Percentiles rank a stretch among this genome's conserved stretches.
Evolutionary conservation across 2,329 filamentous ascomycete species (phyloP).

Genomic region (Aspergillus sp.): DNA sequence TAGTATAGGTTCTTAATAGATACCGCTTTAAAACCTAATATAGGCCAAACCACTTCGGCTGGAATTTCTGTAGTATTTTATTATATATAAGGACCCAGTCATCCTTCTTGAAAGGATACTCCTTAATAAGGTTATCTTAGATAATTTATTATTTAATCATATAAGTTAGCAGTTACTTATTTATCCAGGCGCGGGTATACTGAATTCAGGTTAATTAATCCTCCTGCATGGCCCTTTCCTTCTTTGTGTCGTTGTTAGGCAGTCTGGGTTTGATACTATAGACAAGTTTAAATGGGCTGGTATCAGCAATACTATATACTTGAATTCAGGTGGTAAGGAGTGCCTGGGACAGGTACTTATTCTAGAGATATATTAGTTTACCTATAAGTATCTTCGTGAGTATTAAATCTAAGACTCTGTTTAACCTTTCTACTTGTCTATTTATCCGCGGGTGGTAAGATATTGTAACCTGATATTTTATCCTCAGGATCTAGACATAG

Average conservation of each 20-base stretch:
- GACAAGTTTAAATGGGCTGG: background rate
- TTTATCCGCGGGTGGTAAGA: background rate
- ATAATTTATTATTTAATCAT: background rate
- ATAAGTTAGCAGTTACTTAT: too few relatives aligned
- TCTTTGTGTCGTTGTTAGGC: background rate
- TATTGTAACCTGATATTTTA: background rate
- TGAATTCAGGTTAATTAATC: background rate
- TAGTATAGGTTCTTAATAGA: background rate
- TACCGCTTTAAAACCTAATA: background rate
- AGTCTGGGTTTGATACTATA: background rate
- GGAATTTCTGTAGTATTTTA: background rate
- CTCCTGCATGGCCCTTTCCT: accelerated
- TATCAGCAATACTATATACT: background rate
- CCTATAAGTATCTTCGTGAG: background rate
- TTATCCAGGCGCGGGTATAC: too few relatives aligned
- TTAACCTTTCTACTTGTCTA: background rate
- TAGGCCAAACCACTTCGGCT: background rate
- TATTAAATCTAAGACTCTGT: background rate
- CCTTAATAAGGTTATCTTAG: background rate
- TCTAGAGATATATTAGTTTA: background rate
- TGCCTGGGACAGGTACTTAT: background rate
- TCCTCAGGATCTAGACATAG: background rate
- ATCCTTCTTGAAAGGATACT: background rate
- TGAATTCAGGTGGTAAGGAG: accelerated
- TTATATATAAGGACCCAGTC: background rate